These are phyloP conservation scores for Parietichytrium sp. DNA, from an alignment of 108 stramenopile genomes.

Conservation along the genomic window DNA sequence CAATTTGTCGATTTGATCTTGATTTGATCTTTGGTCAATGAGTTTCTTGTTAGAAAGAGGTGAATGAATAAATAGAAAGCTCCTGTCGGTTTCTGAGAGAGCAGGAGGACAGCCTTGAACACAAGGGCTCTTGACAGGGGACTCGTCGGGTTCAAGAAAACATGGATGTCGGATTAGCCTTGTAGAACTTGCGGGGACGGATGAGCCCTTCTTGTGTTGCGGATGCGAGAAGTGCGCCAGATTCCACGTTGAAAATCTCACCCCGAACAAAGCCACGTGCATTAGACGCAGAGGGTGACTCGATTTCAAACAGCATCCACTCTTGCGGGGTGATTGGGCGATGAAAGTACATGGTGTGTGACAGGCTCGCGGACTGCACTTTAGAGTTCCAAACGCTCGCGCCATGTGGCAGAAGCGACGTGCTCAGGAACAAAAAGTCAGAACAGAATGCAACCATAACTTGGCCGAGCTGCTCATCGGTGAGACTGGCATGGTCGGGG, in stretches of 20 bases:
- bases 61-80: too few species aligned
- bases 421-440: neutral
- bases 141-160: too few species aligned
- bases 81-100: too few species aligned
- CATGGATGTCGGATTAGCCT: too few species aligned
- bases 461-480: constrained; percentile 14
- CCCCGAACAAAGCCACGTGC: neutral
- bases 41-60: too few species aligned
- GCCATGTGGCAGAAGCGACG: constrained; percentile 2
- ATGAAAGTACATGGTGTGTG: constrained; percentile 31
- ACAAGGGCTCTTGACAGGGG: too few species aligned
- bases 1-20: too few species aligned
- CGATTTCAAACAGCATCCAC: neutral
- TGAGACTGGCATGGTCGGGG: neutral
- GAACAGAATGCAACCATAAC: neutral
- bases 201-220: neutral
- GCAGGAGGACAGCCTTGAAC: too few species aligned
- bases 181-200: neutral
- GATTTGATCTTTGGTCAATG: too few species aligned
- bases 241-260: neutral
- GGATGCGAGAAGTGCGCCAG: neutral
- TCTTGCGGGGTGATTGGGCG: neutral
- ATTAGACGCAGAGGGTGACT: neutral
- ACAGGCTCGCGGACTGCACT: neutral
- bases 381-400: neutral